These are phyloP conservation scores for Blastobotrys ciferrii DNA, from an alignment of 1,139 yeast species.

Conservation along the genomic window DNA sequence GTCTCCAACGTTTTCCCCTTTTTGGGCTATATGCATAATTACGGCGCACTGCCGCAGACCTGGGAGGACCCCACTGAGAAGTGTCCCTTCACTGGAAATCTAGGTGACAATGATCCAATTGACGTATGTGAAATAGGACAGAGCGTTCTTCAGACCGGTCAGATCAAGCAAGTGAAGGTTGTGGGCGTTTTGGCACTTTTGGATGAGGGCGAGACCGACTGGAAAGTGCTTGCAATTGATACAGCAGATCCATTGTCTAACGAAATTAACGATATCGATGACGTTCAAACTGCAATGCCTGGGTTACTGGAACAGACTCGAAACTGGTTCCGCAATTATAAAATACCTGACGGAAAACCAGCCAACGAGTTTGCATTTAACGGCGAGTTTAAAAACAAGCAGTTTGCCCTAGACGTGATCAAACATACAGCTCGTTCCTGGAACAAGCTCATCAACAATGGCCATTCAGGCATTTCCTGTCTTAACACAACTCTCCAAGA, in stretches of 20 bases:
- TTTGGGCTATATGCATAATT: constrained; percentile 88
- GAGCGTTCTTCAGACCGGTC: constrained; percentile 67
- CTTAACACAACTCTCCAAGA: constrained; percentile 14
- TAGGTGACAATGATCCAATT: constrained; percentile 87
- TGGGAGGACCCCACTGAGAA: constrained; percentile 86
- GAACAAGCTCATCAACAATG: constrained; percentile 58
- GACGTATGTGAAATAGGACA: constrained; percentile 91
- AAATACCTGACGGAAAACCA: constrained; percentile 89
- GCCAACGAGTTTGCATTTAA: constrained; percentile 82
- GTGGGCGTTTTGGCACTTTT: constrained; percentile 83
- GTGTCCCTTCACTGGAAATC: constrained; percentile 55
- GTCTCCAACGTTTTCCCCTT: constrained; percentile 87
- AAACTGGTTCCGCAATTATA: constrained; percentile 90
- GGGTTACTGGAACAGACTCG: constrained; percentile 78
- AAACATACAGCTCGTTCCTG: constrained; percentile 72
- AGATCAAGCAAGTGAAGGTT: constrained; percentile 76
- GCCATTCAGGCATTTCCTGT: constrained; percentile 4
- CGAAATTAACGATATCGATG: constrained; percentile 70
- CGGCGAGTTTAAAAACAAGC: constrained; percentile 72
- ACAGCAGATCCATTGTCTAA: constrained; percentile 72
- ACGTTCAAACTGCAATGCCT: constrained; percentile 73
- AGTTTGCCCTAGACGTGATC: constrained; percentile 70
- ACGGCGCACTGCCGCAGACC: constrained; percentile 93
- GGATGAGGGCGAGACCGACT: constrained; percentile 92
- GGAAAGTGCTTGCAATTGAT: constrained; percentile 84